Conservation (phyloP, 306 rosid genomes). For the Cyclanthera cordifolia region DNA sequence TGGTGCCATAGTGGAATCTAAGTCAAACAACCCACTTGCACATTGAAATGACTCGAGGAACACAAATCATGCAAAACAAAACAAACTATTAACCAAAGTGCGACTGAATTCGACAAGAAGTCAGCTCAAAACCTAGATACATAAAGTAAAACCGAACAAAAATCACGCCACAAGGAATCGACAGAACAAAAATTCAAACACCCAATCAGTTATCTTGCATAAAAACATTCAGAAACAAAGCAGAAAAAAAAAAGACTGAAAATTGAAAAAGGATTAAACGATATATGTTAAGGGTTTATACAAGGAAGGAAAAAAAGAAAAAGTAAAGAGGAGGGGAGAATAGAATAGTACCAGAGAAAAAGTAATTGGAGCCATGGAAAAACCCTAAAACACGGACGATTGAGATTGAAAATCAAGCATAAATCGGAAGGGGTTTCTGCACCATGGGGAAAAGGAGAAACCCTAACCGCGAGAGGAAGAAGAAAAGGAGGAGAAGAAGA, state of each 20-base stretch:
- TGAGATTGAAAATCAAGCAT: slow-evolving; percentile 9
- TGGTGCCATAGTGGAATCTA: not conserved
- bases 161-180: not conserved
- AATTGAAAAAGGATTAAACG: not conserved
- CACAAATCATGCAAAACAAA: not conserved
- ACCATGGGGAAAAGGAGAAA: slow-evolving; percentile 31
- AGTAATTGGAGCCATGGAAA: slow-evolving; percentile 26
- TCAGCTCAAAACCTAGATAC: not conserved
- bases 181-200: not conserved
- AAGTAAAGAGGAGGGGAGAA: not conserved
- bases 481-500: not conserved
- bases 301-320: not conserved
- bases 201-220: not conserved
- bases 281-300: not conserved
- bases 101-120: not conserved
- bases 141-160: not conserved
- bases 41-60: not conserved
- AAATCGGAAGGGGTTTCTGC: slow-evolving; percentile 15
- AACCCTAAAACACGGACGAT: slow-evolving; percentile 18
- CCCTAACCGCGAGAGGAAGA: slow-evolving; percentile 45
- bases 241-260: not conserved
- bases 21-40: not conserved
- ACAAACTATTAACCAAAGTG: not conserved
- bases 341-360: slow-evolving; percentile 14
- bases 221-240: not conserved